These are phyloP conservation scores for Entomortierella beljakovae DNA, from an alignment of 192 early-diverging fungal species.

Conservation along the genomic window DNA sequence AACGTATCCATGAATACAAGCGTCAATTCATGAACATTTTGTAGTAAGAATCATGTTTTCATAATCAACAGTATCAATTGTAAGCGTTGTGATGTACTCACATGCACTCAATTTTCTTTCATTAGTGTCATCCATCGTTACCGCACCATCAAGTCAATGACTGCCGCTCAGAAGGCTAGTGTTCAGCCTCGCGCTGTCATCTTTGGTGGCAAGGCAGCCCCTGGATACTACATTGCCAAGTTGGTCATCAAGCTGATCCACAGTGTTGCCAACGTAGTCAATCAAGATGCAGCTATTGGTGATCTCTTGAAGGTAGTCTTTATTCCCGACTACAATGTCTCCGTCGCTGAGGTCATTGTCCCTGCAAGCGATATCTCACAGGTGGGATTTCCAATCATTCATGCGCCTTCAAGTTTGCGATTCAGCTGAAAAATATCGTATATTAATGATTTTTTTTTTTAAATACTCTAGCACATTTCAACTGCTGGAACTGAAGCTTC, in stretches of 20 bases:
- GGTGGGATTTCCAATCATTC: slow-evolving; percentile 15
- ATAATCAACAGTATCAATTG: background rate
- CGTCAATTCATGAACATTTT: slow-evolving; percentile 99
- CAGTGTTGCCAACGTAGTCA: slow-evolving; percentile 89
- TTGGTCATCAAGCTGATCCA: slow-evolving; percentile 99
- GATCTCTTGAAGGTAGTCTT: slow-evolving; percentile 95
- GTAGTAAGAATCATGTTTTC: slow-evolving; percentile 48
- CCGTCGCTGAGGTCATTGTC: slow-evolving; percentile 94
- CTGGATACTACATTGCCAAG: slow-evolving; percentile 99
- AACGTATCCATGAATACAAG: slow-evolving; percentile 99
- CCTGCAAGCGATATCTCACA: slow-evolving; percentile 99
- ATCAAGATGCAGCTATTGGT: slow-evolving; percentile 84
- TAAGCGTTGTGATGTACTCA: background rate
- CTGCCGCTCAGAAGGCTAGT: slow-evolving; percentile 69
- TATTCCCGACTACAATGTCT: slow-evolving; percentile 99
- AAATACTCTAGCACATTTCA: slow-evolving; percentile 97
- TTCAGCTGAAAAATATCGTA: no score
- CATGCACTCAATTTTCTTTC: background rate
- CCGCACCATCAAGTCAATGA: slow-evolving; percentile 84
- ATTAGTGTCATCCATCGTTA: slow-evolving; percentile 93
- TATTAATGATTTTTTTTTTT: background rate
- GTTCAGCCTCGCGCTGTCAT: slow-evolving; percentile 90
- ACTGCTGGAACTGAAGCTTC: slow-evolving; percentile 99
- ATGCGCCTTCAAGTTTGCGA: background rate
- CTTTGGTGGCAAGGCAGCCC: slow-evolving; percentile 97